Evolutionary conservation across 1,284 basidiomycete genomes (phyloP).

Genomic region (Pholiota adiposa): DNA sequence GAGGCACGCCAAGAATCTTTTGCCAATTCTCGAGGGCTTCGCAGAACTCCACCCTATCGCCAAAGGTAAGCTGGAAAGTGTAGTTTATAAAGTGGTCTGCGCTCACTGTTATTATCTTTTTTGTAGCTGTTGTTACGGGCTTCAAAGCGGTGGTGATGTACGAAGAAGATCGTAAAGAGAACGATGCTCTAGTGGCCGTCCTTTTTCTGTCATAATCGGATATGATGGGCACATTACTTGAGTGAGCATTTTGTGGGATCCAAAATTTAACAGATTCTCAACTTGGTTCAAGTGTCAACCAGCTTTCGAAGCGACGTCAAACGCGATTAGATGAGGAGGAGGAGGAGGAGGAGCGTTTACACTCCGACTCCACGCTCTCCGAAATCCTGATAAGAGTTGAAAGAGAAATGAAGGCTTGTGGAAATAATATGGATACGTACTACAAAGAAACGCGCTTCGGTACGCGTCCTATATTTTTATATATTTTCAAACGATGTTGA

Average conservation of each 20-base stretch:
- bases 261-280: not conserved
- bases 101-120: not conserved
- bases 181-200: slow-evolving; percentile 18
- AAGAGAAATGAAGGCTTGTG: slow-evolving; percentile 6
- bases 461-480: not conserved
- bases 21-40: slow-evolving; percentile 18
- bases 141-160: slow-evolving; percentile 22
- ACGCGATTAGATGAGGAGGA: not conserved
- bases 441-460: slow-evolving; percentile 7
- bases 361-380: not conserved
- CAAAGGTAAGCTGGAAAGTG: slow-evolving; percentile 13
- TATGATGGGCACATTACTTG: slow-evolving; percentile 23
- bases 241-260: slow-evolving; percentile 12
- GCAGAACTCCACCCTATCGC: slow-evolving; percentile 22
- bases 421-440: slow-evolving; percentile 15
- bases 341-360: not conserved
- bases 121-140: slow-evolving; percentile 15
- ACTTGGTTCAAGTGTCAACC: not conserved
- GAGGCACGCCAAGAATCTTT: slow-evolving; percentile 16
- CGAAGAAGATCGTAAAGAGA: slow-evolving; percentile 20
- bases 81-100: not conserved
- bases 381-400: not conserved
- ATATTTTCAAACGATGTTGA: not conserved
- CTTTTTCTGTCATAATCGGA: slow-evolving; percentile 20
- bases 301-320: not conserved